Evolutionary conservation across 2,329 filamentous ascomycete genomes (phyloP), one percentile per base, ranked within the genome.

Genomic region (Trichoderma gracile): DNA sequence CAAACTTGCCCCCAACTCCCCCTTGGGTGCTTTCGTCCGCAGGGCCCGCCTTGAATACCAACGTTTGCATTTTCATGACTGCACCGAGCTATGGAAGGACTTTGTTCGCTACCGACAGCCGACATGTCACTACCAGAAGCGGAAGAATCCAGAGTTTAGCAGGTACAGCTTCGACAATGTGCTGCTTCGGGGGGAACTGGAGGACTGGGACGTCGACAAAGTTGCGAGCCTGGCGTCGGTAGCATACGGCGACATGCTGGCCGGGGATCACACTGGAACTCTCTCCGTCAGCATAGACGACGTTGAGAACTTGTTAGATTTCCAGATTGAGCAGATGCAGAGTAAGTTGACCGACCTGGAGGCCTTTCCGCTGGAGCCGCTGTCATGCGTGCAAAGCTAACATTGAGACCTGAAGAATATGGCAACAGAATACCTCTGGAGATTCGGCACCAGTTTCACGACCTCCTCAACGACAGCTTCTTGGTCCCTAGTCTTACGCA

Each of bases 291-390:
- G 92, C 75, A 87, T 86, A 0, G 89, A 94, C 69, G 92, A 96
- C 72, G 81, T 95, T 8, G 91, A 96, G 73, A 86, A 85, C 33
- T 79, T 97, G 30, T 78, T 98, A 21, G 92, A 96, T 69, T 96
- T 95, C 70, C 93, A 97, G 72, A 89, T 98, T 43, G 89, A 91
- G 68, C 88, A 92, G 74, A 87, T 97, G 78, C 93, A 97, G 74
- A 91, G 90, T 89, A 78, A 72, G 80, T 76, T 15, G 14, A n/a
- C 4, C 17, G 10, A 21, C 33, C 12, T 4, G 46, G 8, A 7
- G 7, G 5, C 15, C 15, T 17, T 43, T 14, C 3, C 14, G 14
- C 17, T 40, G 9, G 12, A 5, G 1, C 17, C 14, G 17, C 23
- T 12, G 14, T 27, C 19, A 38, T 52, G n/a, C 7, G 52, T 17